phyloP scores from a whole-genome alignment of 768 basidiomycete genomes.

The Pulveroboletus sp. region DNA sequence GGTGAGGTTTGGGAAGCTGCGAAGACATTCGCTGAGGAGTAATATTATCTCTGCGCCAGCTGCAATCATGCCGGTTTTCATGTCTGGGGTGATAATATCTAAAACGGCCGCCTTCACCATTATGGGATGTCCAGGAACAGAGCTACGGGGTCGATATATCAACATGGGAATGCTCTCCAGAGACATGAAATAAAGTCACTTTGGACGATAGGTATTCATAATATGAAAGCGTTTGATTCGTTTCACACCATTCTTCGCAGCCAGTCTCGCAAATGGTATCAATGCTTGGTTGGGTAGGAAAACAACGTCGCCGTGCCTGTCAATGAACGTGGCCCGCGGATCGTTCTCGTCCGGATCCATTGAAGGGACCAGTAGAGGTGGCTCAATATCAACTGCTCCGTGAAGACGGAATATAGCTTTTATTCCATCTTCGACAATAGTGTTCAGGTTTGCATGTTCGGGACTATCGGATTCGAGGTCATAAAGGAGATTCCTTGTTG shows the following conservation, averaged over 20 bases:
- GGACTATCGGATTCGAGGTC: slow-evolving; percentile 65
- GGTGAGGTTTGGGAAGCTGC: slow-evolving; percentile 65
- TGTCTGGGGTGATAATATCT: slow-evolving; percentile 78
- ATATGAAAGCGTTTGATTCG: slow-evolving; percentile 85
- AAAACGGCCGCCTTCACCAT: slow-evolving; percentile 71
- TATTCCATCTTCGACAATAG: slow-evolving; percentile 73
- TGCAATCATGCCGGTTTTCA: slow-evolving; percentile 56
- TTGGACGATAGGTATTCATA: slow-evolving; percentile 64
- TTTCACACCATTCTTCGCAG: slow-evolving; percentile 58
- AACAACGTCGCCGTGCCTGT: slow-evolving; percentile 74
- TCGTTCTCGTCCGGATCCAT: slow-evolving; percentile 58
- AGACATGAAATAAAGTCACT: slow-evolving; percentile 36
- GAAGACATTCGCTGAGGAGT: slow-evolving; percentile 60
- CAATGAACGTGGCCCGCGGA: slow-evolving; percentile 69
- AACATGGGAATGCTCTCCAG: background rate
- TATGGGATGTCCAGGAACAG: slow-evolving; percentile 69
- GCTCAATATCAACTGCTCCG: slow-evolving; percentile 84
- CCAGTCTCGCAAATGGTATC: slow-evolving; percentile 75
- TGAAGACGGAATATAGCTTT: slow-evolving; percentile 79
- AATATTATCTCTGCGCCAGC: slow-evolving; percentile 73
- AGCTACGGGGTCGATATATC: slow-evolving; percentile 32
- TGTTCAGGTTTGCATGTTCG: slow-evolving; percentile 66
- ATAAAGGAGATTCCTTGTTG: slow-evolving; percentile 66
- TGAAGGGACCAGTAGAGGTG: slow-evolving; percentile 77
- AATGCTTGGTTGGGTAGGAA: slow-evolving; percentile 68